phyloP scores from a whole-genome alignment of 306 rosid genomes.

The Phaseolus lunatus region DNA sequence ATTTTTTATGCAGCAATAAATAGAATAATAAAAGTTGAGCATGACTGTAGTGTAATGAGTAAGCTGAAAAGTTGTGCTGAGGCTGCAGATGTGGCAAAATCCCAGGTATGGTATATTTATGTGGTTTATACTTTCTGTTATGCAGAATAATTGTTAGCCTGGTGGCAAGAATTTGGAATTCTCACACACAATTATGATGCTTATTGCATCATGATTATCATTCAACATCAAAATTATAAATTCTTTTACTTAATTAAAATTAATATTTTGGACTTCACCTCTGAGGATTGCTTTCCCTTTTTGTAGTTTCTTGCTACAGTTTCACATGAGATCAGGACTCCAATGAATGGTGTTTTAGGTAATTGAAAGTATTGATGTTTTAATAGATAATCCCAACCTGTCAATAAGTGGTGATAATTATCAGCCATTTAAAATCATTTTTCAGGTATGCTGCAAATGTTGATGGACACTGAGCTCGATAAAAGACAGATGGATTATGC shows the following conservation, averaged over 20 bases:
- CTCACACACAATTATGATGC: slow-evolving; percentile 14
- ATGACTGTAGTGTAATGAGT: slow-evolving; percentile 69
- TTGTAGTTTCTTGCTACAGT: slow-evolving; percentile 96
- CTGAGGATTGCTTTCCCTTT: slow-evolving; percentile 37
- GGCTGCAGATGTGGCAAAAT: slow-evolving; percentile 98
- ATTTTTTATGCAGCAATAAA: slow-evolving; percentile 83
- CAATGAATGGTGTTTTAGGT: slow-evolving; percentile 99
- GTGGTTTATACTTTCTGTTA: slow-evolving; percentile 16
- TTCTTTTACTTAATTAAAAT: slow-evolving; percentile 9
- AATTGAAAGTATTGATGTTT: slow-evolving; percentile 39
- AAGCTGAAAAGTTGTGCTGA: slow-evolving; percentile 82
- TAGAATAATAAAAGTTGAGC: slow-evolving; percentile 86
- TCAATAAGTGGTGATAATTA: slow-evolving; percentile 35
- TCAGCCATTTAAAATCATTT: slow-evolving; percentile 39
- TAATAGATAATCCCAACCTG: neutral
- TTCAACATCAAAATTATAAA: slow-evolving; percentile 9
- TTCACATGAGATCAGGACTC: slow-evolving; percentile 99
- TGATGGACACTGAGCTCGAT: slow-evolving; percentile 92
- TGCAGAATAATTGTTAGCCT: slow-evolving; percentile 16
- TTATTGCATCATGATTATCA: slow-evolving; percentile 29
- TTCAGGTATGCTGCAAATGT: slow-evolving; percentile 96
- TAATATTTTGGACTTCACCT: slow-evolving; percentile 22
- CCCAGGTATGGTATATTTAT: slow-evolving; percentile 68
- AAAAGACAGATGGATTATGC: slow-evolving; percentile 85
- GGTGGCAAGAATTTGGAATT: slow-evolving; percentile 20